phyloP scores from a whole-genome alignment of 805 yeast species.

The Wickerhamiella alocasiicola region DNA sequence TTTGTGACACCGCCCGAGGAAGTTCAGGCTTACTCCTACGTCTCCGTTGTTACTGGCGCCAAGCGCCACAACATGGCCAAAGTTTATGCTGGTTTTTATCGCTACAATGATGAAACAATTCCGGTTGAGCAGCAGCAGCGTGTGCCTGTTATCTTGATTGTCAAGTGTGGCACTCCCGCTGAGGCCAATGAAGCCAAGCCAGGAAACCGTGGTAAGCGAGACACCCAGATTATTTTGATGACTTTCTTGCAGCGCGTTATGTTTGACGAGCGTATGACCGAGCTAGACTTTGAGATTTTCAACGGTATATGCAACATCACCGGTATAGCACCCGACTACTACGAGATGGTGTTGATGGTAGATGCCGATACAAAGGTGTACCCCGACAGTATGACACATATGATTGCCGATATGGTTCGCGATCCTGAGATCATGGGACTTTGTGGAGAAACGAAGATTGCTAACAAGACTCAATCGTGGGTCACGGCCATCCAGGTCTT shows the following conservation, averaged over 20 bases:
- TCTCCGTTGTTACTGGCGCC: slow-evolving; percentile 87
- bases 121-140: slow-evolving; percentile 70
- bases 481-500: slow-evolving; percentile 89
- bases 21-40: slow-evolving; percentile 74
- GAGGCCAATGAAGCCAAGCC: slow-evolving; percentile 59
- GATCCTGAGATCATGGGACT: slow-evolving; percentile 83
- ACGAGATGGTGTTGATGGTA: slow-evolving; percentile 78
- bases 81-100: slow-evolving; percentile 87
- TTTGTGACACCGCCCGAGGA: slow-evolving; percentile 58
- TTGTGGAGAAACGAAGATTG: slow-evolving; percentile 89
- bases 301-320: slow-evolving; percentile 68
- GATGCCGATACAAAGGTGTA: slow-evolving; percentile 87
- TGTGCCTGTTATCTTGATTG: slow-evolving; percentile 66
- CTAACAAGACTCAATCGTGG: slow-evolving; percentile 74
- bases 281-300: slow-evolving; percentile 68
- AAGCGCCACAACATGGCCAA: slow-evolving; percentile 98
- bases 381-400: slow-evolving; percentile 79
- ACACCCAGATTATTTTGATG: slow-evolving; percentile 84
- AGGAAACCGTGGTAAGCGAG: slow-evolving; percentile 94
- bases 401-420: slow-evolving; percentile 79
- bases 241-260: slow-evolving; percentile 76
- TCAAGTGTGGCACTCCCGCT: slow-evolving; percentile 78
- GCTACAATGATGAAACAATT: slow-evolving; percentile 63
- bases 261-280: slow-evolving; percentile 90
- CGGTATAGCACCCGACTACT: slow-evolving; percentile 70